Conservation (phyloP, 139 green algal genomes). For the Tetraselmis chui region DNA sequence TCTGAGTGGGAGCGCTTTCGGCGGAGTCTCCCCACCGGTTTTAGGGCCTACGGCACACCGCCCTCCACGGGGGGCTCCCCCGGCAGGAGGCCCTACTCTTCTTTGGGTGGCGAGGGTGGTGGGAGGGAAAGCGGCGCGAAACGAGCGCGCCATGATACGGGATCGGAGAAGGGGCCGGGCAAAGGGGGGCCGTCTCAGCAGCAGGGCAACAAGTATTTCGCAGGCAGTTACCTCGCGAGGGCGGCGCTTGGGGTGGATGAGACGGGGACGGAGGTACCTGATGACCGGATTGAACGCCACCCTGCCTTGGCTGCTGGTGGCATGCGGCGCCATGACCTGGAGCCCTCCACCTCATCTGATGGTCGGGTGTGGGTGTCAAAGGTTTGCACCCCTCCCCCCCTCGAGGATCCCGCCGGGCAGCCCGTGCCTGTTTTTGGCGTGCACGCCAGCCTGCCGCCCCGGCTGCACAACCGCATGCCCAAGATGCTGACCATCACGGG, state of each 20-base stretch:
- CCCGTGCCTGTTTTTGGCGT: neutral
- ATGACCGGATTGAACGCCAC: neutral
- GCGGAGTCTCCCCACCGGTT: too few relatives aligned
- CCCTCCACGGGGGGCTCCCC: too few relatives aligned
- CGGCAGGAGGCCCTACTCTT: too few relatives aligned
- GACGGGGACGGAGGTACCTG: neutral
- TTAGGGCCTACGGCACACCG: too few relatives aligned
- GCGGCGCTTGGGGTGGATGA: too few relatives aligned
- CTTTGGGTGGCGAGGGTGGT: too few relatives aligned
- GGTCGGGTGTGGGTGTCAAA: neutral
- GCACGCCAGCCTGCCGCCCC: neutral
- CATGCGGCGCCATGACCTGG: neutral
- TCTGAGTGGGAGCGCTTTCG: neutral
- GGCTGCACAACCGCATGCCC: neutral
- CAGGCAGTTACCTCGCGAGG: too few relatives aligned
- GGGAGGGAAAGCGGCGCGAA: too few relatives aligned
- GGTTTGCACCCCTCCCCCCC: neutral
- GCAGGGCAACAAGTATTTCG: too few relatives aligned
- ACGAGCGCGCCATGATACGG: too few relatives aligned
- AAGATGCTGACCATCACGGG: neutral
- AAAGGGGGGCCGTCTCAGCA: too few relatives aligned
- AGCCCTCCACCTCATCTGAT: neutral
- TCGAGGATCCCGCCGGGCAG: neutral
- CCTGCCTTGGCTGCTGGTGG: neutral
- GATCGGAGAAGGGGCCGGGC: too few relatives aligned